These are phyloP conservation scores for Dictyophora rubrovolvata DNA, from an alignment of 768 basidiomycete genomes.

Conservation along the genomic window DNA sequence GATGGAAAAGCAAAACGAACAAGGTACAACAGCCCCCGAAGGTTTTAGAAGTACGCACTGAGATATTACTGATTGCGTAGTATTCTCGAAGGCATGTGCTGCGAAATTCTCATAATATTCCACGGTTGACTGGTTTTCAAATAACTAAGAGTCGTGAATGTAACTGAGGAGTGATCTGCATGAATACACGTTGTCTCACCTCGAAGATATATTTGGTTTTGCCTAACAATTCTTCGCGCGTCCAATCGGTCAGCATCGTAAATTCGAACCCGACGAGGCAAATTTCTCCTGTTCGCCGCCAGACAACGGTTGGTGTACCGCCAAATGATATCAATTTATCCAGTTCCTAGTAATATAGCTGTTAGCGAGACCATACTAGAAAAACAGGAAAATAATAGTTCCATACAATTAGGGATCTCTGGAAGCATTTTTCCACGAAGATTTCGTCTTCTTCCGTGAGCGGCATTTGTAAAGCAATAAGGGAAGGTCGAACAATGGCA, in stretches of 20 bases:
- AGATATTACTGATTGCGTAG: conserved; percentile 89
- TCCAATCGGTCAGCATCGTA: conserved; percentile 88
- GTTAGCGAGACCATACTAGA: conserved; percentile 7
- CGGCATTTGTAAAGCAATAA: conserved; percentile 97
- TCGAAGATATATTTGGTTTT: conserved; percentile 42
- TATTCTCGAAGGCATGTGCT: conserved; percentile 94
- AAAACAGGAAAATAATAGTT: neutral
- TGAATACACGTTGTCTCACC: conserved; percentile 15
- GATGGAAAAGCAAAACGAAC: conserved; percentile 94
- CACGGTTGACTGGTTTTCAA: conserved; percentile 91
- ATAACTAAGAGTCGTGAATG: conserved; percentile 49
- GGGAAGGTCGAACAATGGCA: conserved; percentile 90
- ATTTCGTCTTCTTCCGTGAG: conserved; percentile 92
- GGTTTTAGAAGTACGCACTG: conserved; percentile 86
- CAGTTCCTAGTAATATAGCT: conserved; percentile 53
- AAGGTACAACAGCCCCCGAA: conserved; percentile 72
- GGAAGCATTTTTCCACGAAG: conserved; percentile 93
- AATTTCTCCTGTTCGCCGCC: conserved; percentile 97
- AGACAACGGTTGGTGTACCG: conserved; percentile 94
- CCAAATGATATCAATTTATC: conserved; percentile 96
- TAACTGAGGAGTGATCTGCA: neutral
- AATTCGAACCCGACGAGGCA: conserved; percentile 96
- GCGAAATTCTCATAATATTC: conserved; percentile 97
- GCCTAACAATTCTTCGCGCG: conserved; percentile 66
- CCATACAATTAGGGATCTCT: conserved; percentile 78